phyloP scores from a whole-genome alignment of 768 basidiomycete species.

The Melanogaster broomeanus region DNA sequence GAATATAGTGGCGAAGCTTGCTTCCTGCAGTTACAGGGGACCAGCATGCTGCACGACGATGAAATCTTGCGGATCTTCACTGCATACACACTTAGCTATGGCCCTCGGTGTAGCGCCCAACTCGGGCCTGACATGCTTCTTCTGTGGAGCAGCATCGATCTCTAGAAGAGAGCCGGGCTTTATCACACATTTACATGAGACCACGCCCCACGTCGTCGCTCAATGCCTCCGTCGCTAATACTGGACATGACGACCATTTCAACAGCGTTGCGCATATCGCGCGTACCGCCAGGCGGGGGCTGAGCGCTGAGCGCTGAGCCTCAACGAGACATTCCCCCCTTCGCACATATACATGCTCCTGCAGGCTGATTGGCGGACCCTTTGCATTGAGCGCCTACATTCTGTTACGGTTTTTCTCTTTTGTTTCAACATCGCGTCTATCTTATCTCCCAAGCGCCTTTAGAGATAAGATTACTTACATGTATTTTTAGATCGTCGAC shows the following conservation, averaged over 20 bases:
- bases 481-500: too few relatives aligned
- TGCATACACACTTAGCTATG: constrained; percentile 53
- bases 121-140: too few relatives aligned
- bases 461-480: too few relatives aligned
- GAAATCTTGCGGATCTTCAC: constrained; percentile 55
- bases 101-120: constrained; percentile 35
- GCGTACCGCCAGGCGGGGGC: constrained; percentile 49
- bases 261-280: constrained; percentile 51
- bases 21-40: too few relatives aligned
- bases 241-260: constrained; percentile 63
- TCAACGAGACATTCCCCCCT: constrained; percentile 63
- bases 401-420: too few relatives aligned
- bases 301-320: too few relatives aligned
- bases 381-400: constrained; percentile 62
- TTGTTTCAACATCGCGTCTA: too few relatives aligned
- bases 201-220: constrained; percentile 38
- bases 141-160: too few relatives aligned
- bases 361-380: constrained; percentile 18
- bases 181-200: constrained; percentile 36
- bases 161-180: constrained; percentile 27
- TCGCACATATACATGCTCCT: constrained; percentile 35
- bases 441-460: too few relatives aligned
- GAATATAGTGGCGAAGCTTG: too few relatives aligned
- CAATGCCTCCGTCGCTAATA: constrained; percentile 71
- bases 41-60: constrained; percentile 51